phyloP scores from a whole-genome alignment of 352 stramenopile genomes.

The Globisporangium paddicum region DNA sequence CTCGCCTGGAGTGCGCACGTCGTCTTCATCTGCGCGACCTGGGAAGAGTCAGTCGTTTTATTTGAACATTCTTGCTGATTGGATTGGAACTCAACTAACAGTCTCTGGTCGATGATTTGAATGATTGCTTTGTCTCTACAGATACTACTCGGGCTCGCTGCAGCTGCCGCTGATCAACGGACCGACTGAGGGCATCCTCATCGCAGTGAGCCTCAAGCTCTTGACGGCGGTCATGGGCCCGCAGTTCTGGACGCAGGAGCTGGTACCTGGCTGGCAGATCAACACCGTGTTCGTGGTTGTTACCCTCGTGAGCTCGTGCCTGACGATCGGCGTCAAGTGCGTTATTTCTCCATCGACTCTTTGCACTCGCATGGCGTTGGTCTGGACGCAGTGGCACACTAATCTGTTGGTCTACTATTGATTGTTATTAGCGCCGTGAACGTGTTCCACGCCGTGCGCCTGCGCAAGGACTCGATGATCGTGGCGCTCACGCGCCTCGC shows the following conservation, averaged over 20 bases:
- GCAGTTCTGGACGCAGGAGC: slow-evolving; percentile 68
- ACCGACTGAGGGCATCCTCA: slow-evolving; percentile 94
- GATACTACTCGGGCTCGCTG: slow-evolving; percentile 94
- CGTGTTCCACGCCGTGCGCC: slow-evolving; percentile 57
- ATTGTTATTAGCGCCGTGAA: slow-evolving; percentile 48
- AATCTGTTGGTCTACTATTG: neutral
- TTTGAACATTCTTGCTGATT: neutral
- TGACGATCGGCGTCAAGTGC: slow-evolving; percentile 77
- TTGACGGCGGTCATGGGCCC: slow-evolving; percentile 56
- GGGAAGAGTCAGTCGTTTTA: slow-evolving; percentile 62
- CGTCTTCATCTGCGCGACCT: slow-evolving; percentile 86
- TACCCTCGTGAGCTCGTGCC: slow-evolving; percentile 48
- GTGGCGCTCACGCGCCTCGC: slow-evolving; percentile 75
- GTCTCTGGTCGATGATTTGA: too few species aligned
- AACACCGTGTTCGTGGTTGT: slow-evolving; percentile 79
- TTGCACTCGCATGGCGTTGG: neutral
- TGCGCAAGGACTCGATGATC: slow-evolving; percentile 67
- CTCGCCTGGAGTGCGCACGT: slow-evolving; percentile 73
- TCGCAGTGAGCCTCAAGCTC: slow-evolving; percentile 72
- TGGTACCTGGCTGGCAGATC: slow-evolving; percentile 62
- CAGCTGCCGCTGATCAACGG: slow-evolving; percentile 96
- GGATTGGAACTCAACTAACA: neutral
- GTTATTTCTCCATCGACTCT: too few species aligned
- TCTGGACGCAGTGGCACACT: neutral
- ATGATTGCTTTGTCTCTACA: slow-evolving; percentile 7